A percentile compares a stretch with the other conserved stretches of the same genome.
phyloP scores from a whole-genome alignment of 495 filamentous ascomycete genomes.

The Podospora sp. region DNA sequence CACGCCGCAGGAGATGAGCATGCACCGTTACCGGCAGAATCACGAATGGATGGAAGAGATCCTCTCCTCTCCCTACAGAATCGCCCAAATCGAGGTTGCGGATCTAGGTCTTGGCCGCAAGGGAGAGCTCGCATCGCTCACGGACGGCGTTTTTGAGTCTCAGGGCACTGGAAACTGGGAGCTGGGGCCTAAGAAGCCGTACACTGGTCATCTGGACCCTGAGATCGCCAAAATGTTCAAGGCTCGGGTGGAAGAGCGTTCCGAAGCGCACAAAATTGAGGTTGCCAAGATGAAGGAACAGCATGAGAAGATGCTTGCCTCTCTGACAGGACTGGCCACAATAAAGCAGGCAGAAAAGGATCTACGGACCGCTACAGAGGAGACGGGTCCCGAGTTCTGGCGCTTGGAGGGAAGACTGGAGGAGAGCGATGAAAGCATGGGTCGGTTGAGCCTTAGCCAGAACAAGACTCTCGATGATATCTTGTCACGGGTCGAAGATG shows the following conservation, averaged over 20 bases:
- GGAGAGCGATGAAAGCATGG: constrained; percentile 53
- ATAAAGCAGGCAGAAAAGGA: constrained; percentile 66
- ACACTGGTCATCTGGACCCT: constrained; percentile 64
- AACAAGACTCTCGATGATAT: constrained; percentile 63
- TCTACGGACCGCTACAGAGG: constrained; percentile 58
- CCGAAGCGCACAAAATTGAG: constrained; percentile 69
- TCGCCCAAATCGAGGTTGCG: constrained; percentile 79
- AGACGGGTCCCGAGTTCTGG: constrained; percentile 62
- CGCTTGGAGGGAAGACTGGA: constrained; percentile 63
- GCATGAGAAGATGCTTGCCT: constrained; percentile 73
- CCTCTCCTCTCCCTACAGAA: constrained; percentile 81
- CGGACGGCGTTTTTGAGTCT: constrained; percentile 70
- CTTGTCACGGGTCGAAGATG: constrained; percentile 58
- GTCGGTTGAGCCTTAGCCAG: constrained; percentile 46
- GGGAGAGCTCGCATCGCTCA: constrained; percentile 80
- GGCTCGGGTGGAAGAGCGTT: constrained; percentile 66
- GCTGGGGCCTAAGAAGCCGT: constrained; percentile 48
- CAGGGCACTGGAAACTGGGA: constrained; percentile 62
- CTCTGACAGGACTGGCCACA: constrained; percentile 66
- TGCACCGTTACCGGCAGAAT: constrained; percentile 84
- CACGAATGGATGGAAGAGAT: constrained; percentile 99
- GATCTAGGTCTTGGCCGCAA: constrained; percentile 86
- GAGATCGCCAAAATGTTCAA: constrained; percentile 76
- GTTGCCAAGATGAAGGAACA: constrained; percentile 79
- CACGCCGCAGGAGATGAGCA: constrained; percentile 83